A percentile compares a stretch with the other conserved stretches of the same genome.
Evolutionary conservation across 2,329 filamentous ascomycete genomes (phyloP).

Genomic region (Colletotrichum sp.): DNA sequence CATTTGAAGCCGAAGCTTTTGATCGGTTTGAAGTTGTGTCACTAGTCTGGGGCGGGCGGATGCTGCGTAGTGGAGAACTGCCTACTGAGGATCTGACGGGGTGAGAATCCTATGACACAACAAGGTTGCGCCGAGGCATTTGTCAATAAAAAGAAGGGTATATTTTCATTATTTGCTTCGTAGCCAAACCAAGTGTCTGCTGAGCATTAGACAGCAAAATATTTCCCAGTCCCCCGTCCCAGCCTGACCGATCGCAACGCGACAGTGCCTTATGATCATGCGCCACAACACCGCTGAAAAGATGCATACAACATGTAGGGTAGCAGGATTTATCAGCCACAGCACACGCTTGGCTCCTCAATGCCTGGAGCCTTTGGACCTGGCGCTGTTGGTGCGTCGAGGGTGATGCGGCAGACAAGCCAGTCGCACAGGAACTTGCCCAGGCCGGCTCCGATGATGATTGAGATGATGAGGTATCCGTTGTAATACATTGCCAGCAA

Average conservation of each 20-base stretch:
- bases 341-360: constrained; percentile 53
- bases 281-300: neutral
- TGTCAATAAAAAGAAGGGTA: neutral
- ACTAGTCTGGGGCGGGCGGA: neutral
- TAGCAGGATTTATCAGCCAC: constrained; percentile 33
- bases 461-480: constrained; percentile 48
- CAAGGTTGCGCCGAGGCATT: neutral
- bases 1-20: neutral
- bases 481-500: constrained; percentile 52
- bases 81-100: neutral
- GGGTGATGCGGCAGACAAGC: constrained; percentile 46
- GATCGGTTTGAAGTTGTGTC: neutral
- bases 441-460: constrained; percentile 51
- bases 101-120: neutral
- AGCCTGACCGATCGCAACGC: neutral
- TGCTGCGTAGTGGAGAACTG: neutral
- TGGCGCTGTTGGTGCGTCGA: constrained; percentile 5
- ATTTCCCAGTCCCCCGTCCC: neutral
- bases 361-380: constrained; percentile 34
- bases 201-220: neutral
- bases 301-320: neutral
- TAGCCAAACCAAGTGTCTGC: neutral
- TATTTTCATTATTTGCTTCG: neutral
- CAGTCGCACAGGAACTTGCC: constrained; percentile 62
- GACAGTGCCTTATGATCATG: neutral